Percentiles rank a stretch among this genome's conserved stretches.
Evolutionary conservation across 2,329 filamentous ascomycete genomes (phyloP).

Genomic region (Exophiala calicioides): DNA sequence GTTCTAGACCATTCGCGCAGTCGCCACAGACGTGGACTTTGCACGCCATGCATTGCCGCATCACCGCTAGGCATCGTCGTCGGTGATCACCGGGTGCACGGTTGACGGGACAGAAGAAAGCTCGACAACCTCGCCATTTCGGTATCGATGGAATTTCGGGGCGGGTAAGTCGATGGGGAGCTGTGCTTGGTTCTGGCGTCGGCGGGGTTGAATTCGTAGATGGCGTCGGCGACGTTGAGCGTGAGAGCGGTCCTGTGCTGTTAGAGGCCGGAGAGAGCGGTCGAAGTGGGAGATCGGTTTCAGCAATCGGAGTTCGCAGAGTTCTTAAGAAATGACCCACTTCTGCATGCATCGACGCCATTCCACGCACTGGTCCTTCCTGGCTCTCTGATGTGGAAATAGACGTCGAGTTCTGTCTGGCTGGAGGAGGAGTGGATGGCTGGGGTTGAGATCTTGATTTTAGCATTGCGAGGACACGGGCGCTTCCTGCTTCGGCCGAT

Average conservation of each 20-base stretch:
- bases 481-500: not conserved
- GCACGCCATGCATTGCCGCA: conserved; percentile 49
- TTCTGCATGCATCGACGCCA: conserved; percentile 7
- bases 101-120: conserved; percentile 49
- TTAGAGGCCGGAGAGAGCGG: conserved; percentile 32
- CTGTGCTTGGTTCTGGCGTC: conserved; percentile 42
- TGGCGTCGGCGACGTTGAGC: conserved; percentile 41
- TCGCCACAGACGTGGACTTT: conserved; percentile 50
- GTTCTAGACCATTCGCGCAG: conserved; percentile 37
- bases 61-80: conserved; percentile 44
- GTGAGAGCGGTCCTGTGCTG: conserved; percentile 40
- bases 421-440: not conserved
- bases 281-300: conserved; percentile 28
- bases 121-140: conserved; percentile 50
- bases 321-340: conserved; percentile 8
- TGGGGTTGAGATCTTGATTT: not conserved
- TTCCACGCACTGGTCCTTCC: conserved; percentile 10
- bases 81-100: conserved; percentile 48
- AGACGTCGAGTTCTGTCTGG: not conserved
- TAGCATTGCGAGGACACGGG: not conserved
- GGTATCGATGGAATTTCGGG: conserved; percentile 26
- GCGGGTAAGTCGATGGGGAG: conserved; percentile 11
- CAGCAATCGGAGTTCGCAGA: conserved; percentile 20
- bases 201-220: conserved; percentile 44
- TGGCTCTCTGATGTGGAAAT: not conserved